Base-by-base conservation (phyloP, 2,329 filamentous ascomycete genomes). In the Ceratocystis ficicola region DNA sequence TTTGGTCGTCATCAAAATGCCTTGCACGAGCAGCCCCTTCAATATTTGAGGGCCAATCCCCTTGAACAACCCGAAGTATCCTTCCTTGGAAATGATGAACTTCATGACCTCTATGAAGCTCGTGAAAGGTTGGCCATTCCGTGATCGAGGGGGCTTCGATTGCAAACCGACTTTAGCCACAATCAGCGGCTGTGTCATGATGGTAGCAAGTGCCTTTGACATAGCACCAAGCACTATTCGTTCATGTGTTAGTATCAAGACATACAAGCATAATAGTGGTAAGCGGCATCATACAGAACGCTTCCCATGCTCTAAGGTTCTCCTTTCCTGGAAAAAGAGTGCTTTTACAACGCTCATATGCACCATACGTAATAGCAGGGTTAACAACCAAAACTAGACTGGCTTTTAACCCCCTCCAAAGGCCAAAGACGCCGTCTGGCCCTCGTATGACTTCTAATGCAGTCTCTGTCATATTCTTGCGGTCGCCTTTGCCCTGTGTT, bases 1-100 rank as follows among this genome's bases (percentile, higher is more conserved):
- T 78, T 99, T 99, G 61, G 91, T 94, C 91, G 96, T 99, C 94
- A 99, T 99, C 48, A 99, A 80, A 66, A 99, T 85, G 62, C 94
- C 94, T 73, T 99, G 94, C 1, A 99, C 94, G 62, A 99, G 74
- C 64, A 99, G 77, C 1, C 94, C 94, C 77, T 99, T 99, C 67
- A 91, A 76, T 63, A 99, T 88, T 75, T 99, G 94, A 2, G 94
- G 94, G 0, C 85, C 91, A 70, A 99, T 96, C 52, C 94, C 94
- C 78, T 99, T 99, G 80, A 97, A 99, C 1, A 99, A 80, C n/a
- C 88, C 88, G 12, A 87, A 72, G 0, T 83, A 74, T 2, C 94
- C 94, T 74, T 99, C 94, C 68, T 96, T 86, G 72, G 95, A 80
- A 65, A 96, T 77, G 70, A 99, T 96, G 74, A 95, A 97, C 69